A percentile compares a stretch with the other conserved stretches of the same genome.
Evolutionary conservation across 2,329 filamentous ascomycete species (phyloP).

Genomic region (Verticillium alfalfae): DNA sequence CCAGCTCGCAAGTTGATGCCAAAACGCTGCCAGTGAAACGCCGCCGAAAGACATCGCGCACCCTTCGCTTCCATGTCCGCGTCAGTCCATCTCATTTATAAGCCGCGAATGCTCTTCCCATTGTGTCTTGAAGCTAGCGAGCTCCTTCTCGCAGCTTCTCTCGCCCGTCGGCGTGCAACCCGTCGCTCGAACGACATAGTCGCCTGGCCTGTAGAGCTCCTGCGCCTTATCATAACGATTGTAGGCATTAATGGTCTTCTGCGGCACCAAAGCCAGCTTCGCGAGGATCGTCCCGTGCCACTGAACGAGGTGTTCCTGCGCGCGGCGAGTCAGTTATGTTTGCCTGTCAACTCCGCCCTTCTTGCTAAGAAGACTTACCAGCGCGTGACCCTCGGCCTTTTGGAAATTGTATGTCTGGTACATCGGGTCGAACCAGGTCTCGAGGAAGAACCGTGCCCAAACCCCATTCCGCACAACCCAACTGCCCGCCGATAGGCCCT

Average conservation of each 20-base stretch:
- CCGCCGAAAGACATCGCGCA: background rate
- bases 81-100: background rate
- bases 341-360: background rate
- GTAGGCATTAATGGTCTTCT: conserved; percentile 79
- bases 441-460: conserved; percentile 88
- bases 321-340: background rate
- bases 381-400: conserved; percentile 84
- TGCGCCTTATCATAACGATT: conserved; percentile 49
- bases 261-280: conserved; percentile 83
- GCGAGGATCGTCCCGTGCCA: conserved; percentile 97
- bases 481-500: conserved; percentile 71
- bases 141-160: conserved; percentile 67
- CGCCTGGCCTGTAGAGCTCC: conserved; percentile 68
- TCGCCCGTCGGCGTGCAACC: conserved; percentile 58
- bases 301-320: conserved; percentile 78
- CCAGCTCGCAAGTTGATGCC: background rate
- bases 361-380: conserved; percentile 51
- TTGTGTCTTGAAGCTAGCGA: conserved; percentile 44
- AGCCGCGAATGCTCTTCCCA: conserved; percentile 35
- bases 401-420: conserved; percentile 95
- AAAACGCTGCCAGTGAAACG: conserved; percentile 1
- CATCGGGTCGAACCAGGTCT: conserved; percentile 93
- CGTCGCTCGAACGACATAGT: conserved; percentile 75
- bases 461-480: conserved; percentile 78
- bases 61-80: background rate